Conservation (phyloP, 1,284 basidiomycete genomes). For the Apiotrichum laibachii region DNA sequence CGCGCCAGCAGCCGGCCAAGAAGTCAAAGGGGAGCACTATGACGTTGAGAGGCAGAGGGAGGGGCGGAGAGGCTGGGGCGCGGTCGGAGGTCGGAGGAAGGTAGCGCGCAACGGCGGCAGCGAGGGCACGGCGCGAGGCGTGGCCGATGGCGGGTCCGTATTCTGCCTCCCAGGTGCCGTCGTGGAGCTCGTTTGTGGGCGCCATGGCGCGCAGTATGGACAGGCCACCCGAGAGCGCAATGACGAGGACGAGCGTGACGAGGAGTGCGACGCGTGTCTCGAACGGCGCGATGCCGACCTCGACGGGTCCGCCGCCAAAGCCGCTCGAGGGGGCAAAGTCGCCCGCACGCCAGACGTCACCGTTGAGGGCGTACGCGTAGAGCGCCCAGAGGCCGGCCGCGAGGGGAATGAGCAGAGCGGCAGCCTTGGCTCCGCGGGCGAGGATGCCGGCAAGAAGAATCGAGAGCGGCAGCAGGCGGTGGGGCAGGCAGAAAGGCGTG, state of each 20-base stretch:
- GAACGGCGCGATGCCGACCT: slow-evolving; percentile 24
- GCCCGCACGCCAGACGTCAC: slow-evolving; percentile 18
- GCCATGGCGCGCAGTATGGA: slow-evolving; percentile 25
- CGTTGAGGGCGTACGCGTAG: slow-evolving; percentile 23
- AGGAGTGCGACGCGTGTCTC: slow-evolving; percentile 22
- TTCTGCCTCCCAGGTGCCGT: slow-evolving; percentile 26
- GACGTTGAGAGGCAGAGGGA: slow-evolving; percentile 28
- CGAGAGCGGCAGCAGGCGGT: slow-evolving; percentile 19
- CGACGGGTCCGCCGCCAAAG: slow-evolving; percentile 8
- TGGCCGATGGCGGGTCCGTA: slow-evolving; percentile 20
- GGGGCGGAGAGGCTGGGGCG: slow-evolving; percentile 11
- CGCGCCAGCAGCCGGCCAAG: slow-evolving; percentile 8
- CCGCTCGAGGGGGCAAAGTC: neutral
- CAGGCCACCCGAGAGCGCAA: slow-evolving; percentile 16
- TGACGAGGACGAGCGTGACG: slow-evolving; percentile 19
- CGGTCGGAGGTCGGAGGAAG: slow-evolving; percentile 15
- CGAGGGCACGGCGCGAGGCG: slow-evolving; percentile 15
- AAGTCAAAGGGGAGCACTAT: slow-evolving; percentile 25
- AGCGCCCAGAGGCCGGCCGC: slow-evolving; percentile 16
- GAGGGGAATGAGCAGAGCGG: slow-evolving; percentile 20
- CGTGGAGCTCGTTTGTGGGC: slow-evolving; percentile 20
- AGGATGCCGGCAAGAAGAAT: slow-evolving; percentile 21
- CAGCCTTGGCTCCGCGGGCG: slow-evolving; percentile 21
- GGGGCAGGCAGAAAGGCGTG: slow-evolving; percentile 17
- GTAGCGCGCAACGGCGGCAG: slow-evolving; percentile 21